phyloP scores from a whole-genome alignment of 495 filamentous ascomycete species.

The Venustampulla echinocandica region DNA sequence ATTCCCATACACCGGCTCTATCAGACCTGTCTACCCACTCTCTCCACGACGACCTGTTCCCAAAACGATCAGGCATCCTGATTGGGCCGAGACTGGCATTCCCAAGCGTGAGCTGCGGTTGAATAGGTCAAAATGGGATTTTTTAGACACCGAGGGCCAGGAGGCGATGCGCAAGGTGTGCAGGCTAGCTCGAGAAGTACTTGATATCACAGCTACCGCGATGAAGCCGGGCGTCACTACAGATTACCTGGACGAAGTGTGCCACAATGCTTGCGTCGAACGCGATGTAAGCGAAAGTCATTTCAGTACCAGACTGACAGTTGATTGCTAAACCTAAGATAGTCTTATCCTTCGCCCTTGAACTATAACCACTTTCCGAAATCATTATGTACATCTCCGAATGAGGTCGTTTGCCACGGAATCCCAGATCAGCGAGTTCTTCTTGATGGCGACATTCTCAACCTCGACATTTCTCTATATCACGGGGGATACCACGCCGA shows the following conservation, averaged over 20 bases:
- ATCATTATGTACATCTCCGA: constrained; percentile 90
- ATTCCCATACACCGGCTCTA: constrained; percentile 67
- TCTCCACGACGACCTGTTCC: constrained; percentile 66
- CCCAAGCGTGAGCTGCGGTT: constrained; percentile 70
- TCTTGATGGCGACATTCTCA: constrained; percentile 79
- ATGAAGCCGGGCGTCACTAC: constrained; percentile 85
- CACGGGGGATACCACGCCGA: constrained; percentile 84
- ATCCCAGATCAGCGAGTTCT: constrained; percentile 76
- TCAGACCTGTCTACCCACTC: constrained; percentile 86
- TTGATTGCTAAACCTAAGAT: constrained; percentile 10
- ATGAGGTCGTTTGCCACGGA: constrained; percentile 94
- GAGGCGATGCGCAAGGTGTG: constrained; percentile 91
- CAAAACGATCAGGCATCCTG: constrained; percentile 71
- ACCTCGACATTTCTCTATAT: constrained; percentile 82
- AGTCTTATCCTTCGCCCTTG: constrained; percentile 93
- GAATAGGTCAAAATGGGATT: constrained; percentile 63
- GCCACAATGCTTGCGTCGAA: constrained; percentile 92
- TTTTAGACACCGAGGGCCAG: constrained; percentile 67
- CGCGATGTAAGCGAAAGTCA: constrained; percentile 57
- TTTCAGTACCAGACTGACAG: neutral
- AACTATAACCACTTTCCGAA: constrained; percentile 98
- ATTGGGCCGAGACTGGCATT: constrained; percentile 76
- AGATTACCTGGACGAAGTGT: constrained; percentile 90
- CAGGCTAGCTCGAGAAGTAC: constrained; percentile 75
- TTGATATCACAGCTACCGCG: constrained; percentile 82